These are phyloP conservation scores for Saccharum hybrid DNA, from an alignment of 202 grass and related monocot species.

Conservation along the genomic window DNA sequence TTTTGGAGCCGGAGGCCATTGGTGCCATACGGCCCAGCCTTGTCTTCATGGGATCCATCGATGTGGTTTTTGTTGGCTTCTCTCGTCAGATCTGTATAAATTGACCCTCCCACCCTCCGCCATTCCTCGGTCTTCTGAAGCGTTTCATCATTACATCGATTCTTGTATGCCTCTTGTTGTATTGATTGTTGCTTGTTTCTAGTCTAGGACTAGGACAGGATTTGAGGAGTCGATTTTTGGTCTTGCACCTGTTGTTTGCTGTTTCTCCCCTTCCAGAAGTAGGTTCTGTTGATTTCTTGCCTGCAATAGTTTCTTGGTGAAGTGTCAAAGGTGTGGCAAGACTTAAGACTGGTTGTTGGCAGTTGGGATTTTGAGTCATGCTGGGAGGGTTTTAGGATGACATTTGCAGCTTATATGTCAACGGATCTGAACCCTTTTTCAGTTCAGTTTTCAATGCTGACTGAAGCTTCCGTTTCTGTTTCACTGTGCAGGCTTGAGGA, in stretches of 20 bases:
- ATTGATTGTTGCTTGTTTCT: neutral
- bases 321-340: constrained; percentile 3
- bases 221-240: neutral
- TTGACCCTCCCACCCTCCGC: neutral
- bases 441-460: neutral
- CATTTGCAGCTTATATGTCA: neutral
- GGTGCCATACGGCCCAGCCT: constrained; percentile 11
- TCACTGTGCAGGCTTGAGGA: constrained; percentile 48
- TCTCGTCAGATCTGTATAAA: constrained; percentile 50
- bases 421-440: constrained; percentile 20
- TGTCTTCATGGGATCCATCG: constrained; percentile 31
- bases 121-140: neutral
- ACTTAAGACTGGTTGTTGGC: neutral
- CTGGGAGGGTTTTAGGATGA: neutral
- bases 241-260: constrained; percentile 1
- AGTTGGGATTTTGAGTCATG: constrained; percentile 24
- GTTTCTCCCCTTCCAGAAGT: constrained; percentile 13
- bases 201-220: neutral
- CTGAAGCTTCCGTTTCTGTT: neutral
- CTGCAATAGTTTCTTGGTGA: neutral
- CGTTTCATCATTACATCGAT: constrained; percentile 21
- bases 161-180: constrained; percentile 27
- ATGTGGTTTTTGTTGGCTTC: constrained; percentile 37
- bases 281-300: neutral
- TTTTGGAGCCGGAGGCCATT: constrained; percentile 25